phyloP scores from a whole-genome alignment of 2,329 filamentous ascomycete genomes.

The Huntiella moniliformis region DNA sequence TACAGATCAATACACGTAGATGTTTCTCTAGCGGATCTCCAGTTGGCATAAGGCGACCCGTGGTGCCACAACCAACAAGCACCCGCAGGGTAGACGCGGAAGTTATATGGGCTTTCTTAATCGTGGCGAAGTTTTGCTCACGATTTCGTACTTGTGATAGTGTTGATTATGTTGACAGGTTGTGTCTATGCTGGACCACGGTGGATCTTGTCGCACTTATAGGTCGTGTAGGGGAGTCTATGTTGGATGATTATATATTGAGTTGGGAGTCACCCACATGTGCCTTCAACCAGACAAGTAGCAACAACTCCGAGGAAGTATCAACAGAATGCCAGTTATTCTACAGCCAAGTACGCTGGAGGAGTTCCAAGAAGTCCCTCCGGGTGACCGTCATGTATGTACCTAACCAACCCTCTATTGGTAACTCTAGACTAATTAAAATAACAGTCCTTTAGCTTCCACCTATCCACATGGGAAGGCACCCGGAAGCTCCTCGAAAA shows the following conservation, averaged over 20 bases:
- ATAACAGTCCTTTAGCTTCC: not conserved
- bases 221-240: no score
- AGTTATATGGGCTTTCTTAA: no score
- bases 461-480: not conserved
- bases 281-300: not conserved
- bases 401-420: not conserved
- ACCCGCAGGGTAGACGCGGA: no score
- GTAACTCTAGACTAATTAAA: not conserved
- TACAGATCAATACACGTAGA: no score
- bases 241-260: not conserved
- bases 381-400: slow-evolving; percentile 6
- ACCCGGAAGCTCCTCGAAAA: not conserved
- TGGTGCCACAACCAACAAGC: no score
- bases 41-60: no score
- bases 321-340: slow-evolving; percentile 2
- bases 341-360: slow-evolving; percentile 8
- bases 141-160: no score
- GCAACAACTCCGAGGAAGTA: not conserved
- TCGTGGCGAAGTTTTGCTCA: no score
- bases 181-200: no score
- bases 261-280: not conserved
- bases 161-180: no score
- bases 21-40: no score
- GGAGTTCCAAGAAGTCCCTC: slow-evolving; percentile 1
- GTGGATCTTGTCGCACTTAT: no score